Base-by-base conservation (phyloP, 441 rosid species). In the Arabidopsis hybrid region DNA sequence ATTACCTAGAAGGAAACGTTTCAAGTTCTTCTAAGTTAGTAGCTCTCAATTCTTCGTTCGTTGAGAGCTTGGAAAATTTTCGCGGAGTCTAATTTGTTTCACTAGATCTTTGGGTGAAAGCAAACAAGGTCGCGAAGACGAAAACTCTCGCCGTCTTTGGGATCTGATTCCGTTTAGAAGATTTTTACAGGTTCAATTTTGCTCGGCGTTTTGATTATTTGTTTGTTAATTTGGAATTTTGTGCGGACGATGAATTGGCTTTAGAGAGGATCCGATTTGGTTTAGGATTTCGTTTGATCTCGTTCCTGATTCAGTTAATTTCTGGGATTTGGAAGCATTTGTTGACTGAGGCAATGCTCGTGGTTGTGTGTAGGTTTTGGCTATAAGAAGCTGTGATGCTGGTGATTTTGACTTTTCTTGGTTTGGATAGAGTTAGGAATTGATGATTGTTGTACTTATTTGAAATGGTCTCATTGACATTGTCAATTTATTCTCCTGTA, bases 261-360 rank as follows among this genome's bases (percentile, higher is more conserved):
- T 26, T 26, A 26, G 29, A 26, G 29, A 26, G 31, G 67, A 74
- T 67, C 73, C 6, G 73, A 74, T 67, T 59, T 52, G 51, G 68
- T 38, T 60, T 50, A 6, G 29, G 74, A 71, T 40, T 50, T 42
- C n/a, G 4, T 49, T 21, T 45, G 31, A 34, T 46, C 49, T 45
- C 17, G 49, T 42, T 42, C 14, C 46, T 12, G 14, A 26, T 57
- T 58, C 56, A 16, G 36, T 6, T 42, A 17, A 6, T 32, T 17
- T 34, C 45, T 45, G 47, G 6, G 78, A 66, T 65, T 51, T 38
- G 34, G 61, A 58, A 56, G 34, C 42, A 36, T 73, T 63, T 55
- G 65, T 66, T 66, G 78, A 59, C 62, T 73, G 3, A 12, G 6
- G 69, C 69, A 68, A 43, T 75, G 78, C 60, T 21, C 36, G 60